Evolutionary conservation across 768 basidiomycete genomes (phyloP).

Genomic region (Leccinellum rugosiceps): DNA sequence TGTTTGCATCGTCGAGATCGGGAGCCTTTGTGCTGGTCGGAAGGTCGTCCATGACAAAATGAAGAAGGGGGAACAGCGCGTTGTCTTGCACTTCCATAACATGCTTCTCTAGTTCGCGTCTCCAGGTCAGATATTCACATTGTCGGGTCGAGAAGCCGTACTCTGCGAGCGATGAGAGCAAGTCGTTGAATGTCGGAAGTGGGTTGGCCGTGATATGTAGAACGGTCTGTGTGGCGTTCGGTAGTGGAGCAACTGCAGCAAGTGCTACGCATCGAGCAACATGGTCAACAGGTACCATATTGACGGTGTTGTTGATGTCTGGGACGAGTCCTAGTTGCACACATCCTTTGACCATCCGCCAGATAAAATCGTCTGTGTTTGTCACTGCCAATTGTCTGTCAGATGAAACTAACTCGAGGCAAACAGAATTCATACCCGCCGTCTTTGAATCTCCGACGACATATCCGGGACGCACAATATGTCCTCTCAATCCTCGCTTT

Average conservation of each 20-base stretch:
- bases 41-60: constrained; percentile 96
- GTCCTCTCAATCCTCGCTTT: constrained; percentile 75
- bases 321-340: constrained; percentile 95
- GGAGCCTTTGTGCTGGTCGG: constrained; percentile 96
- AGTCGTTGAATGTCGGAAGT: constrained; percentile 82
- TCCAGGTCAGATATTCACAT: constrained; percentile 91
- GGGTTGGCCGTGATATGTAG: constrained; percentile 86
- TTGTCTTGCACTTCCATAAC: constrained; percentile 95
- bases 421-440: constrained; percentile 57
- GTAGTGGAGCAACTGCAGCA: constrained; percentile 62
- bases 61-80: constrained; percentile 93
- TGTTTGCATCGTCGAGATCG: constrained; percentile 84
- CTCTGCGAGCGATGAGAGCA: constrained; percentile 65
- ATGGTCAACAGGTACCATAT: constrained; percentile 97
- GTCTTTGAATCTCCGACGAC: constrained; percentile 88
- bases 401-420: not conserved
- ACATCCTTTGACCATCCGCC: constrained; percentile 98
- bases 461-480: constrained; percentile 92
- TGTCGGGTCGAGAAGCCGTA: constrained; percentile 80
- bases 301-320: constrained; percentile 97
- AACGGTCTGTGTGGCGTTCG: constrained; percentile 50
- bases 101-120: constrained; percentile 89
- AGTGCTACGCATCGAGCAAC: constrained; percentile 81
- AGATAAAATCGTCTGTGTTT: constrained; percentile 98
- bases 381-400: constrained; percentile 56